A percentile compares a stretch with the other conserved stretches of the same genome.
These are phyloP conservation scores for Cutaneotrichosporon cyanovorans DNA, from an alignment of 1,284 basidiomycete genomes.

Conservation along the genomic window DNA sequence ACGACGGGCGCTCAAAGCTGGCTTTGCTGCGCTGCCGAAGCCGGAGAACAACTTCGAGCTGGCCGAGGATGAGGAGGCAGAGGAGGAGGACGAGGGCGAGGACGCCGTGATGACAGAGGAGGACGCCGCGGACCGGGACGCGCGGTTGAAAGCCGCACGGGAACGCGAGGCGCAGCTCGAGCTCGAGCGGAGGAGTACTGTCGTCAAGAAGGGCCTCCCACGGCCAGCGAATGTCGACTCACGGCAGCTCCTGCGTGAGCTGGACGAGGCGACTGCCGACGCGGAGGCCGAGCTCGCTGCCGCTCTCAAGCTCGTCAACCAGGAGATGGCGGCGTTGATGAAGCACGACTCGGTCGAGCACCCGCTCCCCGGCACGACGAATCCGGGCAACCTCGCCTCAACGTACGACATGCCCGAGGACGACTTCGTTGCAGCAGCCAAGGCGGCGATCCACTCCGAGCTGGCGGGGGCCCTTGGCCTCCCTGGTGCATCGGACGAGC, in stretches of 20 bases:
- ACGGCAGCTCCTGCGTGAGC: constrained; percentile 51
- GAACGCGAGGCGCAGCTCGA: constrained; percentile 72
- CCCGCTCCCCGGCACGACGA: constrained; percentile 75
- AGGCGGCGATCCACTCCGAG: constrained; percentile 66
- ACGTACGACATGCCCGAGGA: constrained; percentile 71
- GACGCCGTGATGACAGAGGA: constrained; percentile 55
- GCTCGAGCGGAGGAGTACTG: constrained; percentile 70
- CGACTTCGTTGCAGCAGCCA: constrained; percentile 65
- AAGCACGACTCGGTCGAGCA: constrained; percentile 82
- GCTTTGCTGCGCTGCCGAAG: constrained; percentile 76
- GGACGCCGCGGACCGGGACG: constrained; percentile 90
- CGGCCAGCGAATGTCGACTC: constrained; percentile 78
- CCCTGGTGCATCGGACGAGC: constrained; percentile 68
- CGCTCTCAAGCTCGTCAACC: constrained; percentile 63
- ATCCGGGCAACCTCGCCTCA: constrained; percentile 65
- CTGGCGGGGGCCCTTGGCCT: constrained; percentile 73
- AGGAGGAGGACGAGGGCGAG: constrained; percentile 45
- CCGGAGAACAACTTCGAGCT: constrained; percentile 98
- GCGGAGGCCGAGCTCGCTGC: constrained; percentile 49
- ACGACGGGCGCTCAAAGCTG: constrained; percentile 67
- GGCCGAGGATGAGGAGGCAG: constrained; percentile 71
- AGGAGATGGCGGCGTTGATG: constrained; percentile 71
- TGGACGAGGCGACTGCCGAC: constrained; percentile 47
- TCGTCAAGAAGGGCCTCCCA: constrained; percentile 76
- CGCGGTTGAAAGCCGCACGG: constrained; percentile 57